Evolutionary conservation across 768 basidiomycete species (phyloP), one percentile per base, ranked within the genome.

Genomic region (Hemileccinum rubropunctum): DNA sequence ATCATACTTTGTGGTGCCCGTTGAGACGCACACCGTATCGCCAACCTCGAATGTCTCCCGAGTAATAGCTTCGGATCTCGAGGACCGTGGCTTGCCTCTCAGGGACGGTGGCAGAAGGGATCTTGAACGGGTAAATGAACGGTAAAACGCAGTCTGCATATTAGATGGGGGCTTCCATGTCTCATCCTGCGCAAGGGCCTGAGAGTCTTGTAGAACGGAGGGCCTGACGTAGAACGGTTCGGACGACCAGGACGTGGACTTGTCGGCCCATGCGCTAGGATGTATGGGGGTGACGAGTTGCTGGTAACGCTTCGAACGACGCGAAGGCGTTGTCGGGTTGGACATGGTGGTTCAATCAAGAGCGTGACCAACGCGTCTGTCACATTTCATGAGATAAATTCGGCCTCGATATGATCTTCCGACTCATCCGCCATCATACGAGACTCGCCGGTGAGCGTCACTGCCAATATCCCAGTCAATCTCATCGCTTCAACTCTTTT

Each of bases 21-120:
- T 75, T 38, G 79, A 71, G 17, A 91, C 73, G 32, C 83, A 73
- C 3, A 91, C 79, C 0, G 84, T 82, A 61, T 90, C 86, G 1
- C 88, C 89, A 6, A 87, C 66, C 2, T 57, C 63, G 58, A 78
- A 90, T 12, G 58, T 58, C 40, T 73, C 70, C 18, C 13, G 53
- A 17, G 46, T 42, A 11, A 13, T 50, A 13, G 36, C 26, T 37
- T 42, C 56, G 33, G 53, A 42, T 43, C 49, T 51, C 15, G 49
- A 43, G 14, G 51, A 40, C 11, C 52, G 46, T 35, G 56, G 36
- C 37, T 51, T 62, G 28, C 41, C 50, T 42, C n/a, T 57, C 32
- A 48, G 17, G 14, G 66, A 66, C 7, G 18, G 23, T 32, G 61
- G 64, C 0, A 39, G 43, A 34, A 26, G 37, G 27, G 54, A 37